Evolutionary conservation across 75 land plant species (phyloP), one percentile per base, ranked within the genome.

Genomic region (Pseudotsuga menziesii): DNA sequence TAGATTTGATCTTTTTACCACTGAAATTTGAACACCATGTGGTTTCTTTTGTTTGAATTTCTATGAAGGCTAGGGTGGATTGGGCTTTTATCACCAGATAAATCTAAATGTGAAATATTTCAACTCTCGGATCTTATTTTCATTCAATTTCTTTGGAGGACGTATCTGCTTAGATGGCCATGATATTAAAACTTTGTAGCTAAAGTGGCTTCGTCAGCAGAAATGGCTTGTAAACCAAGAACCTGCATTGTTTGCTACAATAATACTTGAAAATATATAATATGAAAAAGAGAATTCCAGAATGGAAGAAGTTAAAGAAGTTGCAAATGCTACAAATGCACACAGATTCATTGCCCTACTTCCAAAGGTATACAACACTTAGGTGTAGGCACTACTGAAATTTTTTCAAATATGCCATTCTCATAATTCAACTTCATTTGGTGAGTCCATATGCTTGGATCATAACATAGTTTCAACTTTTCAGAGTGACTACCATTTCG

Each of bases 201-300:
- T 95, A 70, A 86, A 64, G 62, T 95, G 98, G 98, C 84, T 95
- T 16, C 87, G 98, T 63, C 90, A 90, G 71, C 93, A 95, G 75
- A 95, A 93, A 77, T 95, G 98, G 19, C 58, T 93, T 67, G 98
- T 95, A 55, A 95, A 88, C 74, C 98, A 95, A 84, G 98, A 95
- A 78, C 98, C 98, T 16, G 98, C 96, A 1, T 88, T 95, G 15
- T 95, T 95, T 79, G 98, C 92, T 16, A 91, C 95, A 7, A 86
- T 92, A 19, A 95, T 95, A 25, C 84, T 86, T 54, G 93, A 92
- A 62, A 95, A 95, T 80, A 89, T 95, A 61, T 85, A 93, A 41
- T 91, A 95, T 80, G 98, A 93, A 5, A 95, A 89, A 75, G 93
- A 92, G 66, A 93, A 86, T 76, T 95, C 98, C 2, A 81, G 89